A percentile compares a stretch with the other conserved stretches of the same genome.
These are phyloP conservation scores for Candida ficus DNA, from an alignment of 805 yeast genomes.

Conservation along the genomic window DNA sequence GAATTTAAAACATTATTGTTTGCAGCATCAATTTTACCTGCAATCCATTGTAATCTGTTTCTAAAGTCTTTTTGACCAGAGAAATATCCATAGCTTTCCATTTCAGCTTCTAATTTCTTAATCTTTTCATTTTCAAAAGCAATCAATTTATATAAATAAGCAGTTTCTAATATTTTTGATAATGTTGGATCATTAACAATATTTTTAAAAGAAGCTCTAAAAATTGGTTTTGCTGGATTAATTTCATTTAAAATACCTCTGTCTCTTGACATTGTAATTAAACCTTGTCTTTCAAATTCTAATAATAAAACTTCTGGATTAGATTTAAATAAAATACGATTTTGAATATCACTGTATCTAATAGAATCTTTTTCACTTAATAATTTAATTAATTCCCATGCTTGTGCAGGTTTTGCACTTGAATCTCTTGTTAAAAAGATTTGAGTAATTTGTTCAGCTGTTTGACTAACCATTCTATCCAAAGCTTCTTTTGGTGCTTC, in stretches of 20 bases:
- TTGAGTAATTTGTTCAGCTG: constrained; percentile 84
- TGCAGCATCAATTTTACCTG: constrained; percentile 58
- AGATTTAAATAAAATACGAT: constrained; percentile 55
- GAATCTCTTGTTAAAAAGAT: constrained; percentile 53
- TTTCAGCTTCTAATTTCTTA: constrained; percentile 62
- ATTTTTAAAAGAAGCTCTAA: constrained; percentile 68
- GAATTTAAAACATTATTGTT: constrained; percentile 44
- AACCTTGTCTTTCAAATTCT: constrained; percentile 73
- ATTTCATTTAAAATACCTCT: constrained; percentile 69
- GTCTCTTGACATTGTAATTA: constrained; percentile 65
- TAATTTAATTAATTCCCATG: constrained; percentile 74
- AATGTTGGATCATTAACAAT: constrained; percentile 54
- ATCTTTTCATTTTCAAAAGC: constrained; percentile 59
- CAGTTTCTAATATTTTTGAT: constrained; percentile 57
- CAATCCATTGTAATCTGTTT: constrained; percentile 59
- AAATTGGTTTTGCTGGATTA: constrained; percentile 80
- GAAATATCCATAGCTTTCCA: constrained; percentile 49
- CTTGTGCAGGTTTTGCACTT: constrained; percentile 72
- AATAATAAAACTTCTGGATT: constrained; percentile 51
- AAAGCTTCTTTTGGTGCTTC: constrained; percentile 77
- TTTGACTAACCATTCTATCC: constrained; percentile 73
- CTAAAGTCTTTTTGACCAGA: constrained; percentile 50
- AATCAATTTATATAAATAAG: constrained; percentile 50
- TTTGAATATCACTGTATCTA: constrained; percentile 45
- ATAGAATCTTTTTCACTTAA: constrained; percentile 47